A percentile compares a stretch with the other conserved stretches of the same genome.
Evolutionary conservation across 139 green algal species (phyloP).

Genomic region (Chlorella sp.): DNA sequence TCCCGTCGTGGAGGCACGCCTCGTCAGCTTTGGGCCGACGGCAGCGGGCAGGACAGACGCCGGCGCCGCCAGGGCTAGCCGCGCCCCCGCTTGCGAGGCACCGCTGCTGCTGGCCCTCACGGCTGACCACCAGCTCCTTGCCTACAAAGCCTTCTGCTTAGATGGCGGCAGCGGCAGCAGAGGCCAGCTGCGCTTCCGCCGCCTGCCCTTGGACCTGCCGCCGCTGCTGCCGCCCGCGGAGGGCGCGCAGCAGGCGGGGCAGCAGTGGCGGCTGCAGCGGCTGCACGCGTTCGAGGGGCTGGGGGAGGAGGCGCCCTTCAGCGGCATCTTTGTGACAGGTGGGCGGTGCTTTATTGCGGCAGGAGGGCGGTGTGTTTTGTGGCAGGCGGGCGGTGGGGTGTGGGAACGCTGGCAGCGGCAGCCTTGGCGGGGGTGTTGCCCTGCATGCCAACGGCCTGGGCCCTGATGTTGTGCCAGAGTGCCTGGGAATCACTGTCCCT

Average conservation of each 20-base stretch:
- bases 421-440: neutral
- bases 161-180: neutral
- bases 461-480: no score
- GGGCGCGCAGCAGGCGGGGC: neutral
- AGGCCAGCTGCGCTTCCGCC: constrained; percentile 46
- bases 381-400: neutral
- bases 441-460: neutral
- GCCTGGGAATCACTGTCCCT: neutral
- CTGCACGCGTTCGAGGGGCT: constrained; percentile 55
- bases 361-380: constrained; percentile 37
- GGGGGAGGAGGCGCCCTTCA: constrained; percentile 46
- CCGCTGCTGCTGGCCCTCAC: constrained; percentile 77
- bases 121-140: constrained; percentile 69
- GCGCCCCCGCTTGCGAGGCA: constrained; percentile 46
- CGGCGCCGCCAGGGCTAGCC: neutral
- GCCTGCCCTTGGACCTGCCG: constrained; percentile 51
- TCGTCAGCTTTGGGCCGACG: constrained; percentile 54
- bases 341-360: neutral
- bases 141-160: constrained; percentile 64
- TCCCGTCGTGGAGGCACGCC: constrained; percentile 47
- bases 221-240: constrained; percentile 10
- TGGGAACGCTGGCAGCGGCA: no score
- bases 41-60: neutral
- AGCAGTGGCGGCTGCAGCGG: constrained; percentile 25
- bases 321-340: constrained; percentile 49